Conservation (phyloP, 2,329 filamentous ascomycete species). For the Emergomyces pasteurianus region DNA sequence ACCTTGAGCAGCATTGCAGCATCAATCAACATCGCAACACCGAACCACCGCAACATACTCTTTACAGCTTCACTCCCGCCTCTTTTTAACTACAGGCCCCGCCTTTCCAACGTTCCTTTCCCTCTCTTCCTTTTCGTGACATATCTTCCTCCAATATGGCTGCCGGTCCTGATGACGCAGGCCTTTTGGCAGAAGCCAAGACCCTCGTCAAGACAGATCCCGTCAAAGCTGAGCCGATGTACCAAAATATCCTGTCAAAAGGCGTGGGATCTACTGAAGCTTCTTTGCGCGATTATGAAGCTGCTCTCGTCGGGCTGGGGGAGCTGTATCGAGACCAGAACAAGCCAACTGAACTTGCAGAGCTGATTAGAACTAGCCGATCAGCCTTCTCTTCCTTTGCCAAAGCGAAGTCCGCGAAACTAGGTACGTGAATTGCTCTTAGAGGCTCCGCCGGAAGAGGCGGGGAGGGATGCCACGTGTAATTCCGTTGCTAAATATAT, state of each 20-base stretch:
- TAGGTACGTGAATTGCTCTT: slow-evolving; percentile 51
- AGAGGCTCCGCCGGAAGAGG: not conserved
- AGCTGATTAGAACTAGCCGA: slow-evolving; percentile 80
- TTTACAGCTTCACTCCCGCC: not conserved
- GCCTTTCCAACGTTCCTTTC: not conserved
- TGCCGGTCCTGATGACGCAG: slow-evolving; percentile 39
- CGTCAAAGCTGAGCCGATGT: slow-evolving; percentile 71
- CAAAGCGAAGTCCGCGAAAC: slow-evolving; percentile 96
- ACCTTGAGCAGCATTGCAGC: not conserved
- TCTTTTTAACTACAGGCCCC: not conserved
- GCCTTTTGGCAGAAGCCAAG: slow-evolving; percentile 78
- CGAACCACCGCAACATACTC: not conserved
- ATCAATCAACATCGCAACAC: not conserved
- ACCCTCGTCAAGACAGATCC: slow-evolving; percentile 70
- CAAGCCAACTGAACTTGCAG: slow-evolving; percentile 72
- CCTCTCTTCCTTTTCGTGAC: not conserved
- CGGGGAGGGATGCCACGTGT: not conserved
- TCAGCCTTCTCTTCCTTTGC: slow-evolving; percentile 90
- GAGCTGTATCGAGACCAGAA: slow-evolving; percentile 79
- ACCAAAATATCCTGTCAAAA: slow-evolving; percentile 79
- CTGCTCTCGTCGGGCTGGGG: slow-evolving; percentile 74
- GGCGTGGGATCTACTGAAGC: slow-evolving; percentile 75
- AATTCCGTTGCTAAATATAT: slow-evolving; percentile 4
- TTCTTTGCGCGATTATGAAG: slow-evolving; percentile 83
- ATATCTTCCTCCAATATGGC: slow-evolving; percentile 32